These are phyloP conservation scores for Podaxis carcinomalis DNA, from an alignment of 768 basidiomycete species.

Conservation along the genomic window DNA sequence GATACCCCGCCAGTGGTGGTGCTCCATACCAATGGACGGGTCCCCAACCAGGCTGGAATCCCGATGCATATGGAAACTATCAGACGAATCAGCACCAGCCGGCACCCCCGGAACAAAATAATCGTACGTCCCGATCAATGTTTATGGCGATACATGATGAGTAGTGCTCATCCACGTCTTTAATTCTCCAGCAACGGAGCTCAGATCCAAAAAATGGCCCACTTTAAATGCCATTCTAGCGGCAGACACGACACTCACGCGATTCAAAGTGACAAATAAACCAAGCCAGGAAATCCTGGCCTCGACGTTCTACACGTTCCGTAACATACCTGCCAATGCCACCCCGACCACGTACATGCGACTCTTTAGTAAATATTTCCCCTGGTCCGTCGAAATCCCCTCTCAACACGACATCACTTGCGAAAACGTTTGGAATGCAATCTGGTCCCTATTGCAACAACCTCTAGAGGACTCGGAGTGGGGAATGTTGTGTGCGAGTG, in stretches of 20 bases:
- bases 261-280: conserved; percentile 44
- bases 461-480: conserved; percentile 64
- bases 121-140: background rate
- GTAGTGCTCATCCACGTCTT: background rate
- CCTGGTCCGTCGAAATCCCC: conserved; percentile 59
- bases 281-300: conserved; percentile 38
- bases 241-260: conserved; percentile 43
- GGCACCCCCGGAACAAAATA: background rate
- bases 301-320: conserved; percentile 36
- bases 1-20: background rate
- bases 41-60: background rate
- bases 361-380: conserved; percentile 58
- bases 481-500: conserved; percentile 28
- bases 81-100: background rate
- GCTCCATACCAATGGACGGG: background rate
- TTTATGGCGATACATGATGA: background rate
- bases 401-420: conserved; percentile 39
- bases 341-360: conserved; percentile 38
- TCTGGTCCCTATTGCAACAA: conserved; percentile 47
- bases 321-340: conserved; percentile 31
- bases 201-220: conserved; percentile 38
- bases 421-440: conserved; percentile 49
- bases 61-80: background rate
- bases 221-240: conserved; percentile 51
- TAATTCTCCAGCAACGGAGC: background rate